Evolutionary conservation across 805 yeast species (phyloP), one percentile per base, ranked within the genome.

Genomic region (Brettanomyces bruxellensis): DNA sequence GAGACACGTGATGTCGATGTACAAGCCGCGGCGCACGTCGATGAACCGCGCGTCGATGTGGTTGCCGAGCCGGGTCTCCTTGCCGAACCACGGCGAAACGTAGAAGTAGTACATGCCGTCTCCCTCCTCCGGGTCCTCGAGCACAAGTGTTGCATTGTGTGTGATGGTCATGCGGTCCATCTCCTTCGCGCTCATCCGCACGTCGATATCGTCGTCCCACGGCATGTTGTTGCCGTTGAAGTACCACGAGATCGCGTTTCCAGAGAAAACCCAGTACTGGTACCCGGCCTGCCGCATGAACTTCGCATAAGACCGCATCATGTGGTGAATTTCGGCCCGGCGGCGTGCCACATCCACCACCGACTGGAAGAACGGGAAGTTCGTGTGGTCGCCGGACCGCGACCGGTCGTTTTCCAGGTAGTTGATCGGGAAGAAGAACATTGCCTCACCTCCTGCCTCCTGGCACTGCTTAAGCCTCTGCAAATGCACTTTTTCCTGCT

Each of bases 41-140:
- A 84, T 77, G 55, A 83, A 81, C 45, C 93, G 65, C 0, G 86
- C 90, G 63, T 82, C 87, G 41, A 83, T 83, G 53, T 79, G 78
- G 57, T 83, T 81, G 1, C 83, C 85, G 51, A 76, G 79, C 1
- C 79, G 84, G 9, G 74, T 61, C 47, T 61, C 64, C 18, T 30
- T 28, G 32, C 38, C 41, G 34, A 25, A 43, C 46, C 46, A 43
- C 12, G 41, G 46, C 3, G 79, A 73, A 41, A 67, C 64, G 51
- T 62, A 67, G 34, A 66, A 49, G 44, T 42, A 64, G 45, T 57
- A 61, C 40, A 61, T 61, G 11, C 57, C 53, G 38, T 51, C 61
- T 1, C 71, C 71, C 41, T 53, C 49, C 4, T 53, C 49, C 5
- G 66, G 52, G 44, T 68, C 64, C 52, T 75, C 78, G 14, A 75